phyloP scores from a whole-genome alignment of 345 rosid genomes.

The Balakata baccata region DNA sequence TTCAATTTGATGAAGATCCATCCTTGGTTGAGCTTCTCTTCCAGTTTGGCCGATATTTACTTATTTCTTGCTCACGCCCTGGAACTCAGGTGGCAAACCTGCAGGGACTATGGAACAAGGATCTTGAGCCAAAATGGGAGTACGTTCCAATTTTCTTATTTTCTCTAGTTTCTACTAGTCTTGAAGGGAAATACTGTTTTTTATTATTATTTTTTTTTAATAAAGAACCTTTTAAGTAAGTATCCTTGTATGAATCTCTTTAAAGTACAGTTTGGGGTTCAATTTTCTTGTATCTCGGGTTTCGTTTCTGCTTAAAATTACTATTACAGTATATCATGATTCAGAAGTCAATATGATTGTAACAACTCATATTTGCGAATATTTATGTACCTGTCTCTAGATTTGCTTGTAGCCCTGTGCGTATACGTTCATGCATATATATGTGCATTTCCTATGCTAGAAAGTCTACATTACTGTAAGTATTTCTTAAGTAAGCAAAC shows the following conservation, averaged over 20 bases:
- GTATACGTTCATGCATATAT: too few relatives aligned
- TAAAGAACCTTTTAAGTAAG: not conserved
- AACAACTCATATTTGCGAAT: not conserved
- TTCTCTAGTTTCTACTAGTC: constrained; percentile 1
- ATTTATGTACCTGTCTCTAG: not conserved
- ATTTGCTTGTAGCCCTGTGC: not conserved
- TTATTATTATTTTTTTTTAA: too few relatives aligned
- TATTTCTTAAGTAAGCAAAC: not conserved
- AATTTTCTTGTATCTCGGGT: not conserved
- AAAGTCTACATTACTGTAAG: too few relatives aligned
- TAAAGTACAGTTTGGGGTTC: not conserved
- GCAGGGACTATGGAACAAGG: constrained; percentile 92
- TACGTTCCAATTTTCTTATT: constrained; percentile 35
- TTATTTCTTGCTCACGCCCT: constrained; percentile 83
- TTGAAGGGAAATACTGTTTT: not conserved
- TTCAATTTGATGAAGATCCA: constrained; percentile 78
- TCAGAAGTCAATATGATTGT: not conserved
- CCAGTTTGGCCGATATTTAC: constrained; percentile 85
- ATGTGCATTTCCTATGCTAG: too few relatives aligned
- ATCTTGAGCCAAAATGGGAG: constrained; percentile 85
- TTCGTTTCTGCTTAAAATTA: not conserved
- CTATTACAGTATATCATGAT: not conserved
- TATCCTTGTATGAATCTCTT: not conserved
- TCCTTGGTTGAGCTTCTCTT: constrained; percentile 74
- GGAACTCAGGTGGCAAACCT: constrained; percentile 91